Evolutionary conservation across 345 rosid genomes (phyloP).

Genomic region (Corchorus capsularis): DNA sequence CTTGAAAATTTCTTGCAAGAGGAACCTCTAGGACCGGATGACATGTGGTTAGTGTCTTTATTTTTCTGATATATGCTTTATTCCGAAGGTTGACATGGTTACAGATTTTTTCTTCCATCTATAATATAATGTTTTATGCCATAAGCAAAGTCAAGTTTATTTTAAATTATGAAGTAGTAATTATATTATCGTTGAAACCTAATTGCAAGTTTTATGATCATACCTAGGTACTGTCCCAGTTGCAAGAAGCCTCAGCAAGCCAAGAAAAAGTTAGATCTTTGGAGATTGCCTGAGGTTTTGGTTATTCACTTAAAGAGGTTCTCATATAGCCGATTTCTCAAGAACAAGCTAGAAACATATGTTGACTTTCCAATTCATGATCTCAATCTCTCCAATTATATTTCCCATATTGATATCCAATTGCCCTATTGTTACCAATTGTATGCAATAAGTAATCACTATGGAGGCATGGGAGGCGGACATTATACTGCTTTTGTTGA

Average conservation of each 20-base stretch:
- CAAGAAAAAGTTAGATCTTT: constrained; percentile 69
- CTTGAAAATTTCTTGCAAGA: constrained; percentile 74
- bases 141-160: neutral
- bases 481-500: constrained; percentile 70
- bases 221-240: constrained; percentile 61
- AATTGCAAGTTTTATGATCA: neutral
- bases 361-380: constrained; percentile 65
- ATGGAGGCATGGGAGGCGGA: constrained; percentile 78
- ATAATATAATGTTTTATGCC: neutral
- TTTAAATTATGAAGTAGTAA: neutral
- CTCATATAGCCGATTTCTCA: constrained; percentile 54
- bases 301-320: constrained; percentile 74
- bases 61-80: neutral
- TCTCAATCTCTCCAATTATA: constrained; percentile 59
- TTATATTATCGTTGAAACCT: constrained; percentile 2
- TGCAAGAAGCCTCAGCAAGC: constrained; percentile 70
- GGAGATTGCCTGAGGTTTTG: constrained; percentile 72
- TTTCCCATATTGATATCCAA: constrained; percentile 40
- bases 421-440: constrained; percentile 41
- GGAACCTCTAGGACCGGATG: constrained; percentile 80
- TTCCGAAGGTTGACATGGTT: neutral
- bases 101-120: neutral
- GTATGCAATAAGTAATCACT: constrained; percentile 65
- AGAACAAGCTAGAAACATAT: constrained; percentile 66
- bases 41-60: constrained; percentile 63